Base-by-base conservation (phyloP, 371 early-diverging fungal genomes). In the Haplosporangium sp. region DNA sequence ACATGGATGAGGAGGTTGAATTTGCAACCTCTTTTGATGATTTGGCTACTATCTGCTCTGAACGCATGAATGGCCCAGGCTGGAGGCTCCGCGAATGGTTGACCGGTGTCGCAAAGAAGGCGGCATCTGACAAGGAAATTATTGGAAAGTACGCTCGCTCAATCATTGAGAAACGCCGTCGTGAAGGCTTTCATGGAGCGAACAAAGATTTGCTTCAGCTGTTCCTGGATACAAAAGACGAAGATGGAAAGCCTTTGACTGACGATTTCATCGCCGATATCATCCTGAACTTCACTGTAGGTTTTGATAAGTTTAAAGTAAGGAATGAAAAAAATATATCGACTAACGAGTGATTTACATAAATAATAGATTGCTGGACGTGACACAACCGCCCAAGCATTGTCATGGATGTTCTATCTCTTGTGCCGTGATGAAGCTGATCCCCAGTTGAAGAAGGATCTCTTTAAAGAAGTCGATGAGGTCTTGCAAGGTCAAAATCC, bases 331-430 rank as follows among this genome's bases (percentile, higher is more conserved):
- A 48, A 8, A 10, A 10, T 50, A 17, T 50, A 38, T 19, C n/a
- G 40, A n/a, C 11, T 4, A 39, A 42, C 42, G 17, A 5, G 8
- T 52, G 17, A 19, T 52, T 52, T 52, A 19, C 5, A 19, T 42
- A 42, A 42, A 7, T 7, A 42, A 60, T 20, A 73, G 65, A 27
- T 87, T 63, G 86, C 88, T 10, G 93, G 92, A 35, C 83, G 92
- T 50, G 92, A 91, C 50, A 93, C 94, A 0, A 94, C 94, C 3
- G 94, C 94, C 1, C 90, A 91, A 65, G 88, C 93, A 0, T 67
- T 94, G 9, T 85, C 89, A 0, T 94, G 94, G 94, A 77, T 87
- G 13, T 83, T 94, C 57, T 92, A 86, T 47, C 63, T 79, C 17
- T 65, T 94, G 7, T 45, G 35, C 38, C 47, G 72, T 1, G 60